phyloP scores from a whole-genome alignment of 495 filamentous ascomycete species.

The Penicillium steckii region DNA sequence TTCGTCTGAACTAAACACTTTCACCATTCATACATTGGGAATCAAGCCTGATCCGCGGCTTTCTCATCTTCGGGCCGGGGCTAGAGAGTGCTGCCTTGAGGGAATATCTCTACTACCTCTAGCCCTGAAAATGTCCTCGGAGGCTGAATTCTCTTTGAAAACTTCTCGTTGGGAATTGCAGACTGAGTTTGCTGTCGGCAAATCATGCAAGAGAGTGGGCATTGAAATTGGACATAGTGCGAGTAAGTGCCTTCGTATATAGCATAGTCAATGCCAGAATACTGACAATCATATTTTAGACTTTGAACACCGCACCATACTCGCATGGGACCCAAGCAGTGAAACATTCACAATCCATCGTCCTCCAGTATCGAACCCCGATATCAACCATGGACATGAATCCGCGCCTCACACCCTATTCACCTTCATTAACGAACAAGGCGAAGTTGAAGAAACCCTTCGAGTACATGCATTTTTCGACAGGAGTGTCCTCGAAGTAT shows the following conservation, averaged over 20 bases:
- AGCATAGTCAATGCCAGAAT: not conserved
- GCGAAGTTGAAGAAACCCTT: constrained; percentile 31
- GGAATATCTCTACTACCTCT: not conserved
- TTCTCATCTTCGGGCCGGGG: constrained; percentile 20
- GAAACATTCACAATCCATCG: constrained; percentile 38
- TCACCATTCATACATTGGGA: constrained; percentile 35
- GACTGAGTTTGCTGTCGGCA: constrained; percentile 26
- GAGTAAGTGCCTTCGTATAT: constrained; percentile 15
- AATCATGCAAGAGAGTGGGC: constrained; percentile 28
- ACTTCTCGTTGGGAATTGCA: constrained; percentile 35
- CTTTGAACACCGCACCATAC: constrained; percentile 17
- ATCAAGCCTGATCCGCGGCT: constrained; percentile 31
- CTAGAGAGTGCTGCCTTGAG: constrained; percentile 7
- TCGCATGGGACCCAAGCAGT: constrained; percentile 27
- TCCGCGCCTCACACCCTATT: constrained; percentile 39
- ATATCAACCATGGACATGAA: constrained; percentile 34
- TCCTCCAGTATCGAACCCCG: constrained; percentile 14
- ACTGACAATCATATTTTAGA: constrained; percentile 8
- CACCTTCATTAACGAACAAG: constrained; percentile 16
- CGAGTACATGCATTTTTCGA: constrained; percentile 38
- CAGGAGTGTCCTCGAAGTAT: constrained; percentile 38
- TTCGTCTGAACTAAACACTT: constrained; percentile 9
- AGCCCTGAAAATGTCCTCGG: not conserved
- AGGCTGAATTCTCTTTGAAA: constrained; percentile 10
- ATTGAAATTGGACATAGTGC: constrained; percentile 28